Base-by-base conservation (phyloP, 345 rosid genomes). In the Brassica rapa region DNA sequence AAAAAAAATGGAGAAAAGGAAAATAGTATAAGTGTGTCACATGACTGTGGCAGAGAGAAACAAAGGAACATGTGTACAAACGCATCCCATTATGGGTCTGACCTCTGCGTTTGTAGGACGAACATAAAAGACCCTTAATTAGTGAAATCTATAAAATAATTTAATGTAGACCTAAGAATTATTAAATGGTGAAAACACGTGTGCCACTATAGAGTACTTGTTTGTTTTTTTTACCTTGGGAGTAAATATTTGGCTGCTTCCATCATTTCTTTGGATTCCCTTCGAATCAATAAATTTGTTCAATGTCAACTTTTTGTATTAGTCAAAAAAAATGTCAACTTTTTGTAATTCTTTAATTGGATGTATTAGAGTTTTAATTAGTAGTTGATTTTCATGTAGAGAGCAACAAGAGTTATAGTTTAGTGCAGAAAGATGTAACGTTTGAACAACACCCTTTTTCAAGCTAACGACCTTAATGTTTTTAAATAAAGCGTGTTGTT, bases 241-340 rank as follows among this genome's bases (percentile, higher is more conserved):
- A 35, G 61, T 72, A 56, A 72, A n/a, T 66, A 57, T 66, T 72
- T 72, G 82, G 77, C 49, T 68, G 70, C 65, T 79, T 46, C 8
- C 57, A 30, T 79, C 69, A 79, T 32, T 62, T 73, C 82, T 73
- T 79, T 79, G 82, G 82, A 73, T 79, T 73, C 82, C 74, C 5
- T 68, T 73, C 43, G 9, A 79, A 35, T 68, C 65, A 32, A 59
- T 5, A 30, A 62, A 53, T 53, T 16, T 16, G 23, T 16, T 53
- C 59, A 53, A 53, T 53, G 59, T 53, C 59, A 53, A 53, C 8
- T 2, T 53, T 53, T 53, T 16, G 59, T 53, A 15, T n/a, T n/a
- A n/a, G n/a, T n/a, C n/a, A n/a, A n/a, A n/a, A n/a, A n/a, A n/a
- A 53, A 53, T 53, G 59, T 53, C 59, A 53, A 53, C 8, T 2